A percentile compares a stretch with the other conserved stretches of the same genome.
Conservation (phyloP, 2,329 filamentous ascomycete genomes). For the Colletotrichum sansevieriae region DNA sequence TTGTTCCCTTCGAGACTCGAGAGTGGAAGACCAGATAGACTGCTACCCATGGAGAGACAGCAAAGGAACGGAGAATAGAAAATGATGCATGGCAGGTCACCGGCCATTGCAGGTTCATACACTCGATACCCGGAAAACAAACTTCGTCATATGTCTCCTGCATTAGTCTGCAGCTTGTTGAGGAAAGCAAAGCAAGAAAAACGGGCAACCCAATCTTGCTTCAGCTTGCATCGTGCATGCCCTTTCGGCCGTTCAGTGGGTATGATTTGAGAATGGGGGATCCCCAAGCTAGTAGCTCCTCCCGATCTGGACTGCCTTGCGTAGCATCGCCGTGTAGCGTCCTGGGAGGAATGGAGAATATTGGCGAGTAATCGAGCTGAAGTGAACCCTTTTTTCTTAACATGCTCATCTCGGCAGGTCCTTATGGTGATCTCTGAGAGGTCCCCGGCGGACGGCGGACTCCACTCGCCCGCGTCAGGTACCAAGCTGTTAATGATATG, state of each 20-base stretch:
- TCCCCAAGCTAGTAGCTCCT: background rate
- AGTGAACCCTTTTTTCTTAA: background rate
- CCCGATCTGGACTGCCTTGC: background rate
- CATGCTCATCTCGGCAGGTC: slow-evolving; percentile 1
- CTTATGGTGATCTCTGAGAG: slow-evolving; percentile 13
- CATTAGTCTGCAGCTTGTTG: slow-evolving; percentile 15
- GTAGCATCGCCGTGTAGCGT: slow-evolving; percentile 9
- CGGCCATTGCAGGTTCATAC: background rate
- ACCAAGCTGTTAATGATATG: slow-evolving; percentile 5
- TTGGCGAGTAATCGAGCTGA: slow-evolving; percentile 2
- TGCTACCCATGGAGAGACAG: slow-evolving; percentile 11
- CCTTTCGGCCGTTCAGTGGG: slow-evolving; percentile 6
- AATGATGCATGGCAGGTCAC: background rate
- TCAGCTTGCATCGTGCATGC: slow-evolving; percentile 15
- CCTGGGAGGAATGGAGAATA: slow-evolving; percentile 1
- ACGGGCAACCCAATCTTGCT: slow-evolving; percentile 9
- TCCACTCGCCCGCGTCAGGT: slow-evolving; percentile 9
- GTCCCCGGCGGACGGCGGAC: background rate
- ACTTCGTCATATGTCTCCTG: slow-evolving; percentile 1
- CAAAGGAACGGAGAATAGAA: background rate
- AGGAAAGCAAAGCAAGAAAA: slow-evolving; percentile 10
- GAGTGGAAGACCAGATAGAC: slow-evolving; percentile 11
- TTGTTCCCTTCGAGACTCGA: background rate
- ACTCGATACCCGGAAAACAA: slow-evolving; percentile 4
- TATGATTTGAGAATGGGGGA: background rate